Percentiles rank a stretch among this genome's conserved stretches.
Conservation (phyloP, 2,329 filamentous ascomycete genomes). For the Colletotrichum paranaense region DNA sequence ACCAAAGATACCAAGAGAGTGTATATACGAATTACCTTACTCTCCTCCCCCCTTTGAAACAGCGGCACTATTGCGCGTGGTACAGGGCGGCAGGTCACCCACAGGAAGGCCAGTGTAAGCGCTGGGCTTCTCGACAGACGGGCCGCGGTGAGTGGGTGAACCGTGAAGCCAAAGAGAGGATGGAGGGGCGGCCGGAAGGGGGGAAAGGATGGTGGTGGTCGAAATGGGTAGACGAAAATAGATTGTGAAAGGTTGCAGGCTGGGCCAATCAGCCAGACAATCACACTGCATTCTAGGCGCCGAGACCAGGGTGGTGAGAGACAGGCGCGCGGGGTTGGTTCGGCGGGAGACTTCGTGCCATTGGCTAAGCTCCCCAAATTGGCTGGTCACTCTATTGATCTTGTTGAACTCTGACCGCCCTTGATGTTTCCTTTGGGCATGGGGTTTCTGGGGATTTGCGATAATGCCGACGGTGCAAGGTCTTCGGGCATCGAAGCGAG, state of each 20-base stretch:
- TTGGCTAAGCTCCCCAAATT: slow-evolving; percentile 18
- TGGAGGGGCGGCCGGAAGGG: slow-evolving; percentile 19
- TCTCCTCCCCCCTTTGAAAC: slow-evolving; percentile 3
- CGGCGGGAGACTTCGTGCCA: slow-evolving; percentile 12
- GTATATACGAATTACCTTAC: slow-evolving; percentile 31
- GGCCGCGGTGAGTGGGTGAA: slow-evolving; percentile 31
- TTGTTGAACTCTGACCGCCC: slow-evolving; percentile 19
- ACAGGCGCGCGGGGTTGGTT: slow-evolving; percentile 38
- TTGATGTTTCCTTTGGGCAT: neutral
- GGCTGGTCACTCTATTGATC: slow-evolving; percentile 5
- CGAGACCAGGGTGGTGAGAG: slow-evolving; percentile 32
- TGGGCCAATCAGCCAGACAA: slow-evolving; percentile 43
- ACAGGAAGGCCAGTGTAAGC: slow-evolving; percentile 32
- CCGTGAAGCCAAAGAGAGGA: slow-evolving; percentile 18
- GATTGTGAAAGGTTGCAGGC: slow-evolving; percentile 29
- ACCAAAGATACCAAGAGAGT: slow-evolving; percentile 20
- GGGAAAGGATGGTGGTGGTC: slow-evolving; percentile 7
- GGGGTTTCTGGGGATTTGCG: neutral
- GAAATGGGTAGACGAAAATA: slow-evolving; percentile 30
- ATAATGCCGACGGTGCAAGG: slow-evolving; percentile 19
- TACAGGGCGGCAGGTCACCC: slow-evolving; percentile 13
- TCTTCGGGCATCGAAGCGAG: slow-evolving; percentile 6
- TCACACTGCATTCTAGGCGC: slow-evolving; percentile 46
- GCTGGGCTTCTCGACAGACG: slow-evolving; percentile 27
- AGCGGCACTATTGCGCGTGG: neutral